Conservation (phyloP, 495 filamentous ascomycete species). For the Xylaria palmicola region DNA sequence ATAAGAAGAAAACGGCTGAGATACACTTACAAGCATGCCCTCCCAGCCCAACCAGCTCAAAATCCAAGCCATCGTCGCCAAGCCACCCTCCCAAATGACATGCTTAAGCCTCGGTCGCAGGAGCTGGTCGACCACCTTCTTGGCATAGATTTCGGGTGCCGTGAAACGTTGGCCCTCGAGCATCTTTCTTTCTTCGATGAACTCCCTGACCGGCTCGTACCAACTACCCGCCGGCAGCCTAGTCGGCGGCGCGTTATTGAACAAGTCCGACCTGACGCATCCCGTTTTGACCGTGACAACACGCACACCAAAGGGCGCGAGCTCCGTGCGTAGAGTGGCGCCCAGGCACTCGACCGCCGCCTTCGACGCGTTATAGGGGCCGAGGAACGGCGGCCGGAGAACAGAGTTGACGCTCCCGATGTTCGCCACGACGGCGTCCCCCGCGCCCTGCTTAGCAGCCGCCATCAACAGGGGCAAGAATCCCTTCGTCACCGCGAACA, state of each 20-base stretch:
- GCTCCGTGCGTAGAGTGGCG: constrained; percentile 51
- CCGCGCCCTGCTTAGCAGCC: constrained; percentile 17
- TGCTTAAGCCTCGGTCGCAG: constrained; percentile 17
- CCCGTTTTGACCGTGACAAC: constrained; percentile 35
- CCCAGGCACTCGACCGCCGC: constrained; percentile 46
- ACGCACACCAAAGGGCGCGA: constrained; percentile 50
- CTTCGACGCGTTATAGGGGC: constrained; percentile 55
- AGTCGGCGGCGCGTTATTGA: constrained; percentile 19
- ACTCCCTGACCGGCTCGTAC: constrained; percentile 23
- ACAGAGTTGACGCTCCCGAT: constrained; percentile 47
- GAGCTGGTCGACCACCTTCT: constrained; percentile 17
- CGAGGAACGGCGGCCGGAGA: constrained; percentile 33
- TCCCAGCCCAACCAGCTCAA: constrained; percentile 32
- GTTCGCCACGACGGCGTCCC: constrained; percentile 39
- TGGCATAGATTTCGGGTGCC: constrained; percentile 19
- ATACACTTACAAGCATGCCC: constrained; percentile 24
- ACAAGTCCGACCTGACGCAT: constrained; percentile 20
- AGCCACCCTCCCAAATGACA: constrained; percentile 23
- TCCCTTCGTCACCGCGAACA: constrained; percentile 50
- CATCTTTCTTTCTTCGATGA: constrained; percentile 27
- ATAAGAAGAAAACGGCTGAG: background rate
- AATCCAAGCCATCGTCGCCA: constrained; percentile 22
- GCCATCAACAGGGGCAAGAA: constrained; percentile 52
- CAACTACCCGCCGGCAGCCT: constrained; percentile 23
- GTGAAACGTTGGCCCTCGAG: constrained; percentile 5